phyloP scores from a whole-genome alignment of 768 basidiomycete species.

The Heimioporus sp. region DNA sequence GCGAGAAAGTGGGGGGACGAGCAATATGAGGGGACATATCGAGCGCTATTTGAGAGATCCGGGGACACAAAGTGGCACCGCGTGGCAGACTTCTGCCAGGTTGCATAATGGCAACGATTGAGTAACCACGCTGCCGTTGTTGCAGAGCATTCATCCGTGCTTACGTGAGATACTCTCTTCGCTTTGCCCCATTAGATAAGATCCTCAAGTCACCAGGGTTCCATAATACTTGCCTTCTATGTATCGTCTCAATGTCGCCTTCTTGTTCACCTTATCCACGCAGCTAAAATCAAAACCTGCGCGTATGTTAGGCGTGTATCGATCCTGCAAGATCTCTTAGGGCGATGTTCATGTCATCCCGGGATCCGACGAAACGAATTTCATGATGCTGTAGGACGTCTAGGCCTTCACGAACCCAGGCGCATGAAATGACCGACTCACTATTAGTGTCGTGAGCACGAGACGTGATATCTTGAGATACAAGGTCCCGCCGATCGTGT shows the following conservation, averaged over 20 bases:
- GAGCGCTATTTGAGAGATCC: not conserved
- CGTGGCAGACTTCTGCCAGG: constrained; percentile 9
- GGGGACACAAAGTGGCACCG: not conserved
- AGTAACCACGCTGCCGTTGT: constrained; percentile 20
- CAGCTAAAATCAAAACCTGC: too few species aligned
- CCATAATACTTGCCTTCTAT: constrained; percentile 15
- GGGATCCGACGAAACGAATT: too few species aligned
- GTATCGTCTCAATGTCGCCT: not conserved
- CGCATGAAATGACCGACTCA: too few species aligned
- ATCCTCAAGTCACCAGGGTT: constrained; percentile 11
- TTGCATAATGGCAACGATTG: not conserved
- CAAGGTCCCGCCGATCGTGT: too few species aligned
- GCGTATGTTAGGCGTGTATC: too few species aligned
- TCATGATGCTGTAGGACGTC: too few species aligned
- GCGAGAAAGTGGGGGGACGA: not conserved
- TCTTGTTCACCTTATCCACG: not conserved
- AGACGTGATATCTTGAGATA: too few species aligned
- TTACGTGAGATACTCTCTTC: constrained; percentile 13
- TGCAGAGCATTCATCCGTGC: constrained; percentile 24
- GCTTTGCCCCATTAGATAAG: constrained; percentile 16
- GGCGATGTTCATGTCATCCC: too few species aligned
- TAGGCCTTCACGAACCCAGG: too few species aligned
- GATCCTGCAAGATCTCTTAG: too few species aligned
- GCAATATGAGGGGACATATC: not conserved
- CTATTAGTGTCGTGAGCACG: too few species aligned